phyloP scores from a whole-genome alignment of 1,284 basidiomycete species.

The Leccinum brunneo-olivaceum region DNA sequence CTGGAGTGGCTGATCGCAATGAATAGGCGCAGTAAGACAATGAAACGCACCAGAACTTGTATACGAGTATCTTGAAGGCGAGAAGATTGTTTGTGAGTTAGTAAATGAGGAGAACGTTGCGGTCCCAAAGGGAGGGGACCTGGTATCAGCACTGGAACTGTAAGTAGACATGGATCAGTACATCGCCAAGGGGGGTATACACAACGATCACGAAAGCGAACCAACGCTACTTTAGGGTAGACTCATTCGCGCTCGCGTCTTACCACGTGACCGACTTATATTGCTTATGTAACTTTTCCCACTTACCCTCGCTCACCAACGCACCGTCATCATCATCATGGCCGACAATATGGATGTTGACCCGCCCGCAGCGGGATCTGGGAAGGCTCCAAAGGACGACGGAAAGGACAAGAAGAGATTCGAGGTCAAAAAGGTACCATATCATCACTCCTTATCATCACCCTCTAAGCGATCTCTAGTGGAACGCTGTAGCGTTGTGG shows the following conservation, averaged over 20 bases:
- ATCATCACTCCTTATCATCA: slow-evolving; percentile 8
- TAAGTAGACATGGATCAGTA: slow-evolving; percentile 32
- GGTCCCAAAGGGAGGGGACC: slow-evolving; percentile 44
- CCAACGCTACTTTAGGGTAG: slow-evolving; percentile 30
- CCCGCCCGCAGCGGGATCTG: slow-evolving; percentile 36
- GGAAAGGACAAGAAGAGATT: slow-evolving; percentile 73
- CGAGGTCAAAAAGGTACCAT: slow-evolving; percentile 88
- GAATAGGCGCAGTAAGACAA: not conserved
- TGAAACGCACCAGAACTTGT: slow-evolving; percentile 31
- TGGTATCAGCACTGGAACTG: slow-evolving; percentile 33
- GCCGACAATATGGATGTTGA: slow-evolving; percentile 83
- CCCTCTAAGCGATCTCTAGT: slow-evolving; percentile 43
- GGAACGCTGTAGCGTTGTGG: slow-evolving; percentile 95
- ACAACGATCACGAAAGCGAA: slow-evolving; percentile 23
- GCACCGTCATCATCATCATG: slow-evolving; percentile 43
- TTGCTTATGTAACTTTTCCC: slow-evolving; percentile 16
- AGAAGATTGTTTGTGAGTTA: slow-evolving; percentile 35
- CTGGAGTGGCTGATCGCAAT: slow-evolving; percentile 15
- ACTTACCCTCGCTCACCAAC: not conserved
- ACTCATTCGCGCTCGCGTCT: slow-evolving; percentile 27
- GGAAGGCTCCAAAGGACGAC: slow-evolving; percentile 41
- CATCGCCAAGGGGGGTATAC: slow-evolving; percentile 16
- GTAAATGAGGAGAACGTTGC: slow-evolving; percentile 45
- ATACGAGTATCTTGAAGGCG: slow-evolving; percentile 40
- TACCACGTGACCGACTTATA: slow-evolving; percentile 25